Evolutionary conservation across 2,329 filamentous ascomycete species (phyloP).

Genomic region (Trichoderma simmonsii): DNA sequence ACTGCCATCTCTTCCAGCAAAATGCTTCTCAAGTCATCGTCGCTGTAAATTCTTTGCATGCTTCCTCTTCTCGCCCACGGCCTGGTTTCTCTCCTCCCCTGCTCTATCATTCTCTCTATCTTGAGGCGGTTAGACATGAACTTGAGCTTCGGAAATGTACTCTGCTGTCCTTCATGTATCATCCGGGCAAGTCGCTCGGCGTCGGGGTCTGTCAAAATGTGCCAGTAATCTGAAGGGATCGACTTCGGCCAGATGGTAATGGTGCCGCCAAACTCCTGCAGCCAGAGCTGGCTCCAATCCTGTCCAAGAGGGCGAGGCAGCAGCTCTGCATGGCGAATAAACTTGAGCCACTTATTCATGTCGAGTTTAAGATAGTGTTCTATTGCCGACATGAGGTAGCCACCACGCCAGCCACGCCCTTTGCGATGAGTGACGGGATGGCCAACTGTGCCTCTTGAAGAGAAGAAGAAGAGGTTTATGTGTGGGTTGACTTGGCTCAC

Average conservation of each 20-base stretch:
- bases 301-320: constrained; percentile 87
- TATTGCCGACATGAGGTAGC: constrained; percentile 85
- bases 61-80: constrained; percentile 47
- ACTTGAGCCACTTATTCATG: constrained; percentile 95
- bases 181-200: constrained; percentile 74
- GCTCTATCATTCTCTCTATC: constrained; percentile 68
- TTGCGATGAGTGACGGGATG: constrained; percentile 90
- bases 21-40: constrained; percentile 55
- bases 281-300: constrained; percentile 95
- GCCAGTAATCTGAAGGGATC: constrained; percentile 72
- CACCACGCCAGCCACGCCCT: constrained; percentile 92
- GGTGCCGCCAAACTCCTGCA: constrained; percentile 91
- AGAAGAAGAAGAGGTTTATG: constrained; percentile 99
- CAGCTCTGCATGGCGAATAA: constrained; percentile 86
- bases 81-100: constrained; percentile 54
- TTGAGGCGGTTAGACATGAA: constrained; percentile 87
- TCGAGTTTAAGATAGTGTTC: constrained; percentile 97
- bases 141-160: constrained; percentile 84
- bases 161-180: constrained; percentile 87
- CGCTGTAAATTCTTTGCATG: constrained; percentile 59
- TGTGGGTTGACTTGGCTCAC: constrained; percentile 90
- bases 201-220: constrained; percentile 82
- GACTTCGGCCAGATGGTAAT: constrained; percentile 95
- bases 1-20: constrained; percentile 37
- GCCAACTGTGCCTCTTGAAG: constrained; percentile 84